Percentiles rank a stretch among this genome's conserved stretches.
Evolutionary conservation across 78 protist genomes (phyloP).

Genomic region (Dictyostelium brefeldianum): DNA sequence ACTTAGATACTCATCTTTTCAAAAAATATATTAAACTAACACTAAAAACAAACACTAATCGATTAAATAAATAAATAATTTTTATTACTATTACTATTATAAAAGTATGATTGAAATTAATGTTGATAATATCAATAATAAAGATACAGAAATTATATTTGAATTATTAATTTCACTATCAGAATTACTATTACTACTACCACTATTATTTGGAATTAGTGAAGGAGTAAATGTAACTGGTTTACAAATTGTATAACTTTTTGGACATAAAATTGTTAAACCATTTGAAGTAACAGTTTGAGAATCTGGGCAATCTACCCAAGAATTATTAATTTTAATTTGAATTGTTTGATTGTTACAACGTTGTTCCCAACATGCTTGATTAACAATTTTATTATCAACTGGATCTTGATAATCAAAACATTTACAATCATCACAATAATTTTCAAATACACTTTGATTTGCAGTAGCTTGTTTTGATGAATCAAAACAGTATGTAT

Average conservation of each 20-base stretch:
- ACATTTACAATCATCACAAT: conserved; percentile 30
- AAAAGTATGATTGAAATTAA: no score
- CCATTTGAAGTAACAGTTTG: background rate
- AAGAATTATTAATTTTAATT: background rate
- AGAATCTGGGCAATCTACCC: background rate
- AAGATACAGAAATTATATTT: no score
- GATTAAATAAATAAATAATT: no score
- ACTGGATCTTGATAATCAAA: conserved; percentile 18
- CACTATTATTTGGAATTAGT: no score
- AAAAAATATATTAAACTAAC: no score
- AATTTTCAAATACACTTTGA: background rate
- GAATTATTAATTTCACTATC: no score
- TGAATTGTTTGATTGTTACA: background rate
- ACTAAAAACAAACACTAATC: no score
- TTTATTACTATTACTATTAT: no score
- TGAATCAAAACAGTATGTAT: background rate
- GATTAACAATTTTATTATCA: background rate
- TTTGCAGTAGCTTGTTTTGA: background rate
- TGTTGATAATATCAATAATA: no score
- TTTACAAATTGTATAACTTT: background rate
- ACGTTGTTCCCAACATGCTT: conserved; percentile 7
- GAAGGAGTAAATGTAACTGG: background rate
- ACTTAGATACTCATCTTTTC: no score
- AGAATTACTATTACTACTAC: no score
- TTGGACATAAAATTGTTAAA: conserved; percentile 23